Evolutionary conservation across 2,329 filamentous ascomycete species (phyloP), one percentile per base, ranked within the genome.

Genomic region (Venturia asperata): DNA sequence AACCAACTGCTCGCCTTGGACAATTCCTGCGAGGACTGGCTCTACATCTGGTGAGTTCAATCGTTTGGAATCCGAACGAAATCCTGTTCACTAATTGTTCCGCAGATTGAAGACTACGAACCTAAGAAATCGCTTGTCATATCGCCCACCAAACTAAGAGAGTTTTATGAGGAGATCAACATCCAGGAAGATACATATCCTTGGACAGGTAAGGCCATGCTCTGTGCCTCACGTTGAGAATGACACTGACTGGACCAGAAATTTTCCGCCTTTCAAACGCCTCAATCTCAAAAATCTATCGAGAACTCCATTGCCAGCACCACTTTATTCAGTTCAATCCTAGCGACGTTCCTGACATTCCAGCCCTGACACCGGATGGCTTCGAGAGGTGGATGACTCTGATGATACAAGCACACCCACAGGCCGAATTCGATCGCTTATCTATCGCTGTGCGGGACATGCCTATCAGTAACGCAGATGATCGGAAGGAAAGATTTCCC

Each of bases 11-110:
- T 61, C 81, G 90, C 63, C 80, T 93, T 19, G 83, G 84, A 0
- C 84, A 92, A 68, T 86, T 94, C 47, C 77, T 95, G 61, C 81
- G 86, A 65, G 90, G 90, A 0, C 79, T 96, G 65, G 90, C 90
- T 15, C 81, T 85, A 64, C 87, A 91, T 72, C 78, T 96, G 71
- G 89, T 91, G 77, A 70, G 83, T 74, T 0, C 21, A 49, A 56
- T 6, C 24, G n/a, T 24, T 1, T 4, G 56, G 41, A 9, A 9
- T 30, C 1, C 24, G 19, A 6, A 41, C 3, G 19, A 19, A 21
- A 64, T 66, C 2, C 49, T 30, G 15, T 37, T 67, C 70, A 21
- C 30, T 45, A 41, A 56, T 27, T 19, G 3, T 27, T 69, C n/a
- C 41, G 15, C 65, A 88, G 86, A 87, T 90, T 69, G 84, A 89